Percentiles rank a stretch among this genome's conserved stretches.
phyloP scores from a whole-genome alignment of 768 basidiomycete species.

The Galerina marginata region DNA sequence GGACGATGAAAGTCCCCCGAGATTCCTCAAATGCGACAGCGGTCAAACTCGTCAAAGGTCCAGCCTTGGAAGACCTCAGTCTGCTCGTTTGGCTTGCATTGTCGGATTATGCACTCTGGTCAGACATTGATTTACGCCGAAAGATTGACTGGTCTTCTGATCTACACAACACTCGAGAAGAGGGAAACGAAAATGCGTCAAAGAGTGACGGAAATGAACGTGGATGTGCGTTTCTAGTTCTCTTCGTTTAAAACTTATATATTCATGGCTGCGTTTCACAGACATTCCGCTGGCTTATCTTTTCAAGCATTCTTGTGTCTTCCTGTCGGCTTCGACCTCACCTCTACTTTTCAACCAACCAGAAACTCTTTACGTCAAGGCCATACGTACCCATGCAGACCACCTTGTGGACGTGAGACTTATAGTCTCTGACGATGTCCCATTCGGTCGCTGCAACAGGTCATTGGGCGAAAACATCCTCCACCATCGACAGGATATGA shows the following conservation, averaged over 20 bases:
- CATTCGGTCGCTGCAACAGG: slow-evolving; percentile 35
- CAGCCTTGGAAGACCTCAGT: slow-evolving; percentile 50
- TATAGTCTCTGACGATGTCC: slow-evolving; percentile 40
- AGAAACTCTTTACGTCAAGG: slow-evolving; percentile 60
- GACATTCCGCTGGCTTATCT: slow-evolving; percentile 67
- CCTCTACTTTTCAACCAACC: slow-evolving; percentile 26
- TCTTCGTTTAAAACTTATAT: slow-evolving; percentile 13
- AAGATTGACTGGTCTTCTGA: slow-evolving; percentile 41
- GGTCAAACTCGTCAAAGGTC: background rate
- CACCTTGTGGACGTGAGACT: slow-evolving; percentile 66
- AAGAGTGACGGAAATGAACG: background rate
- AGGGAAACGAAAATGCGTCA: slow-evolving; percentile 19
- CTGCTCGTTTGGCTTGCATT: slow-evolving; percentile 61
- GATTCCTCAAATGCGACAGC: background rate
- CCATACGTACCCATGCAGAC: slow-evolving; percentile 55
- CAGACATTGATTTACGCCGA: slow-evolving; percentile 57
- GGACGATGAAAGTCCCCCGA: background rate
- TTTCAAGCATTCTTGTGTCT: slow-evolving; percentile 43
- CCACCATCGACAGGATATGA: slow-evolving; percentile 60
- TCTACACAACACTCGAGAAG: slow-evolving; percentile 20
- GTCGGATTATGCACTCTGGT: slow-evolving; percentile 76
- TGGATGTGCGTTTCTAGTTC: slow-evolving; percentile 2
- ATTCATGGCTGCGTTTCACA: slow-evolving; percentile 25
- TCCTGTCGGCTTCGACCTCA: slow-evolving; percentile 31
- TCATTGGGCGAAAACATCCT: slow-evolving; percentile 32